Evolutionary conservation across 106 monocot genomes (phyloP).

Genomic region (Acorus calamus): DNA sequence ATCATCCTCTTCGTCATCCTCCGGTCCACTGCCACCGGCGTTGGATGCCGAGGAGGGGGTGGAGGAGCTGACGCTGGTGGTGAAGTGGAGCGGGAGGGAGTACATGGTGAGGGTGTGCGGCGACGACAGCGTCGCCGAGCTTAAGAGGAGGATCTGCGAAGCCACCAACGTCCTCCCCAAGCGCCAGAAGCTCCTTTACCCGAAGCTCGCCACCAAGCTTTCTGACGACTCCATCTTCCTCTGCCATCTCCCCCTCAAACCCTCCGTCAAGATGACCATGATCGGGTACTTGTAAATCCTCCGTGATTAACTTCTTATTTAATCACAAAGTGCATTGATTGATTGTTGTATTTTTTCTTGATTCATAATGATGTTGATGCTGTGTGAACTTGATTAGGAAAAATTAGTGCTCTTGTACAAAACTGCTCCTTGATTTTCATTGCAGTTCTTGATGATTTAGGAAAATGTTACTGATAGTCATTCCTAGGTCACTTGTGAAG

Average conservation of each 20-base stretch:
- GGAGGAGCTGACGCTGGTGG: constrained; percentile 83
- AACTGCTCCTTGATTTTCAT: too few species aligned
- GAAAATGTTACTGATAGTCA: too few species aligned
- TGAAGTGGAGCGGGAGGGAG: constrained; percentile 77
- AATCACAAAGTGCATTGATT: not conserved
- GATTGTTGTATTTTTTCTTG: not conserved
- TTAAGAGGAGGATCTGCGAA: constrained; percentile 94
- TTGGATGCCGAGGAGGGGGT: constrained; percentile 23
- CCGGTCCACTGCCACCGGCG: not conserved
- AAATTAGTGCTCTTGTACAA: too few species aligned
- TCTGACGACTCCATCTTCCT: constrained; percentile 66
- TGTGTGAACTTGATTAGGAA: too few species aligned
- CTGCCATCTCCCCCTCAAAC: constrained; percentile 57
- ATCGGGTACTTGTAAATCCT: constrained; percentile 46
- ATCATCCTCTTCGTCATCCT: too few species aligned
- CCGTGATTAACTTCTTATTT: not conserved
- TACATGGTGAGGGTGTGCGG: constrained; percentile 71
- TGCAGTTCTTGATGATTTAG: too few species aligned
- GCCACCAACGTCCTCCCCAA: constrained; percentile 81
- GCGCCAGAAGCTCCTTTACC: constrained; percentile 94
- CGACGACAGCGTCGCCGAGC: constrained; percentile 84
- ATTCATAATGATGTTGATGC: too few species aligned
- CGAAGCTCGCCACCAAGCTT: constrained; percentile 69
- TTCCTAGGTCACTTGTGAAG: too few species aligned
- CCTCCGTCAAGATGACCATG: constrained; percentile 91